These are phyloP conservation scores for Trichoderma harzianum DNA, from an alignment of 2,329 filamentous ascomycete genomes.

Conservation along the genomic window DNA sequence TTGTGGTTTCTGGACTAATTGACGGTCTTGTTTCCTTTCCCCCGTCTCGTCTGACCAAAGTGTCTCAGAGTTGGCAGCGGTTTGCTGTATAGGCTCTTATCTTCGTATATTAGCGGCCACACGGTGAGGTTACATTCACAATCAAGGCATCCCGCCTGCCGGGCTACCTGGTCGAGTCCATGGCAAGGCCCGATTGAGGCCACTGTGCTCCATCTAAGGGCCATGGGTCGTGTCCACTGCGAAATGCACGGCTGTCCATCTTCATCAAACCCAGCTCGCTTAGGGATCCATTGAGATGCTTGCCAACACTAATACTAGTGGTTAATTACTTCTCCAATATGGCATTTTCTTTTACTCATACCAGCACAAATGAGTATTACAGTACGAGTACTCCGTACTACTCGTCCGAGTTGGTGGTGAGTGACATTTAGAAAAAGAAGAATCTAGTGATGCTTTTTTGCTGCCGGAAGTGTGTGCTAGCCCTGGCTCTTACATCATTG, in stretches of 20 bases:
- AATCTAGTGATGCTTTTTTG: background rate
- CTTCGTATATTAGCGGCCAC: background rate
- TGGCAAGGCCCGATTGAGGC: background rate
- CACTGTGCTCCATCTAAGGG: background rate
- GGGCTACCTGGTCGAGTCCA: background rate
- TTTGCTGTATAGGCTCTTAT: background rate
- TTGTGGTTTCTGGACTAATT: background rate
- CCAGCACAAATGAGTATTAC: background rate
- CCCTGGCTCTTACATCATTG: conserved; percentile 2
- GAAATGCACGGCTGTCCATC: background rate
- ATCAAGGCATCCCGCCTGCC: background rate
- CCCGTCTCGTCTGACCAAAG: background rate
- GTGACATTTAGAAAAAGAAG: background rate
- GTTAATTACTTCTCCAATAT: background rate
- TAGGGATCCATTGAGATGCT: background rate
- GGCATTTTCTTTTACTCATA: background rate
- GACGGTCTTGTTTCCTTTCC: background rate
- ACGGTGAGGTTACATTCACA: background rate
- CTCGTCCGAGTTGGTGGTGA: background rate
- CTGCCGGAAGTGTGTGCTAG: background rate
- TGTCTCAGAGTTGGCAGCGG: background rate
- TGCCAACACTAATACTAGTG: background rate
- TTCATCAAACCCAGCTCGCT: background rate
- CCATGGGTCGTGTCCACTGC: background rate
- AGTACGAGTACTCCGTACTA: background rate